These are phyloP conservation scores for Volvariella surrecta DNA, from an alignment of 1,284 basidiomycete genomes.

Conservation along the genomic window DNA sequence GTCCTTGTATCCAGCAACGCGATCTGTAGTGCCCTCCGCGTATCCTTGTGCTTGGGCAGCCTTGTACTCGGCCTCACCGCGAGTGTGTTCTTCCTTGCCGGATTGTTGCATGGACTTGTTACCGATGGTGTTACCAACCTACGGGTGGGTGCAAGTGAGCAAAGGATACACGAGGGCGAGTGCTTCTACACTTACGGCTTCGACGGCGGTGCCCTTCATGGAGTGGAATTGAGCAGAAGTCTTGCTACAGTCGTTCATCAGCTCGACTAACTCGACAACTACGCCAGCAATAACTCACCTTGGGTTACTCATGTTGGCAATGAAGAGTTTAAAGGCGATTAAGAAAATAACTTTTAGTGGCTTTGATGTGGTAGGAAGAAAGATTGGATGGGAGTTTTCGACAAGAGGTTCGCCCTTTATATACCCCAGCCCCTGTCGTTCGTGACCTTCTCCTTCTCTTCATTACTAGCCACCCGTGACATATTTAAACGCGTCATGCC, in stretches of 20 bases:
- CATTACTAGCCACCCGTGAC: no score
- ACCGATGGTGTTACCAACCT: conserved; percentile 40
- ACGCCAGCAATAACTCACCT: not conserved
- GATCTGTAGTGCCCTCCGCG: conserved; percentile 53
- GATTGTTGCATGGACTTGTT: conserved; percentile 40
- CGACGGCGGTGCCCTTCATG: conserved; percentile 52
- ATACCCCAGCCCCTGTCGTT: no score
- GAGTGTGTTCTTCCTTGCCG: conserved; percentile 58
- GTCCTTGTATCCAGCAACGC: conserved; percentile 60
- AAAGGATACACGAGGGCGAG: not conserved
- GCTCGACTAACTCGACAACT: no score
- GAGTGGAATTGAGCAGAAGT: conserved; percentile 54
- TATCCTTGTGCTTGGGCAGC: conserved; percentile 49
- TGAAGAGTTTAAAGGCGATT: not conserved
- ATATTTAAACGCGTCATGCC: no score
- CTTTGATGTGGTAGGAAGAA: not conserved
- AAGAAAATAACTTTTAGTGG: not conserved
- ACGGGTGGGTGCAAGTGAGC: not conserved
- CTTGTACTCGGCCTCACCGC: conserved; percentile 57
- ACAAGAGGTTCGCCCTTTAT: no score
- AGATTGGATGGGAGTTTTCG: not conserved
- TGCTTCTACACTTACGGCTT: conserved; percentile 30
- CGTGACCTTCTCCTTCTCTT: no score
- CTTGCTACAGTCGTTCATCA: conserved; percentile 29
- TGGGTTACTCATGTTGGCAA: not conserved